Base-by-base conservation (phyloP, 345 rosid species). In the Salix suchowensis region DNA sequence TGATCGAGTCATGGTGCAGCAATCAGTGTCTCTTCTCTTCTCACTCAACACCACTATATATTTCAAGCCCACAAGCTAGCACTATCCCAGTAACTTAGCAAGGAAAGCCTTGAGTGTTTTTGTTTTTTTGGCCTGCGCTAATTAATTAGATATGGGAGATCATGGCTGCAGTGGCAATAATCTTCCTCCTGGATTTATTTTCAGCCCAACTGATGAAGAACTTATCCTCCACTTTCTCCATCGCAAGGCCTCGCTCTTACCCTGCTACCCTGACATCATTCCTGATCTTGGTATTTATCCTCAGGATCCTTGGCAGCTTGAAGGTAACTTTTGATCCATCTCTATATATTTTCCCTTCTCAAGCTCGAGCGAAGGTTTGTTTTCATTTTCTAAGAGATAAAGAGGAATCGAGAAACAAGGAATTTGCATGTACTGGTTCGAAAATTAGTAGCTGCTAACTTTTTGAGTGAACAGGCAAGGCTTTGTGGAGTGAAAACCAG, bases 151-250 rank as follows among this genome's bases (percentile, higher is more conserved):
- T 3, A 78, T 76, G 76, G 70, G 67, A 37, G 84, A 72, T 71
- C 66, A 18, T 23, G 48, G 62, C 9, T 18, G 46, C 21, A 46
- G 65, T 18, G 37, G 80, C 65, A 81, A 72, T 18, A 79, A 74
- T 18, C 87, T 87, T n/a, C 90, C 88, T 13, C 90, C 90, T 0
- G 90, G 88, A 16, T 87, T 87, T 65, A 37, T 60, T 19, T 87
- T 87, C 76, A 44, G 71, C 54, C 90, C 90, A 1, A 85, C 85
- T 2, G 90, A 87, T 60, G 87, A 87, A 70, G 90, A 87, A n/a
- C 88, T 85, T 2, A 70, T 87, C 39, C 82, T 85, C 74, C 84
- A 87, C 84, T 87, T 85, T 50, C 88, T 87, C 77, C 67, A 64
- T 23, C 82, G 75, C 64, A 87, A 79, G 77, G 77, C 79, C 15